These are phyloP conservation scores for Populus nigra DNA, from an alignment of 345 rosid species.

Conservation along the genomic window DNA sequence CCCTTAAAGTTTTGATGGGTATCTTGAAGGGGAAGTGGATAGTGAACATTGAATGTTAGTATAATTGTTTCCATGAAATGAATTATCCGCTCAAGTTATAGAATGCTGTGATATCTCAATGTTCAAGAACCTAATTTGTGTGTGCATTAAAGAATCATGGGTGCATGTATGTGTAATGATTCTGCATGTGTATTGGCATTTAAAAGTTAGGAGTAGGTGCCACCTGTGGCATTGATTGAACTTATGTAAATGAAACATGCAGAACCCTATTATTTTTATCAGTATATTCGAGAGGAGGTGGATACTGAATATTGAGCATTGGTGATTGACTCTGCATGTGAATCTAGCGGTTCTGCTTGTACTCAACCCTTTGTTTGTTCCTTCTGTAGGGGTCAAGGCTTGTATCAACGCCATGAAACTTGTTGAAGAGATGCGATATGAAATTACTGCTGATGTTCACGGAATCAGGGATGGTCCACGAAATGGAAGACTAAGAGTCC, in stretches of 20 bases:
- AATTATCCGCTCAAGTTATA: neutral
- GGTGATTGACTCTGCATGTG: neutral
- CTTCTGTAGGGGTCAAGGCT: conserved; percentile 65
- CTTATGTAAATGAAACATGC: too few relatives aligned
- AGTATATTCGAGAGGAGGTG: neutral
- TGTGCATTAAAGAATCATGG: neutral
- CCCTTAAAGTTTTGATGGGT: conserved; percentile 74
- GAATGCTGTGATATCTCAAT: neutral
- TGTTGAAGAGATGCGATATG: conserved; percentile 68
- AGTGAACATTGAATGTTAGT: conserved; percentile 72
- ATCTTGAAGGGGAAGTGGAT: conserved; percentile 95
- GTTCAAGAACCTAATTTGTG: neutral
- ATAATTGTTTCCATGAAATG: neutral
- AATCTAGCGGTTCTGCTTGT: conserved; percentile 5
- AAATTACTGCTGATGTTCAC: conserved; percentile 60
- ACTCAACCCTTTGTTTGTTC: neutral
- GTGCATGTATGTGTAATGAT: too few relatives aligned
- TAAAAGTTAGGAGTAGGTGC: too few relatives aligned
- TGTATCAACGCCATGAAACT: conserved; percentile 49
- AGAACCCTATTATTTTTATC: neutral
- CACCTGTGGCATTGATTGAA: too few relatives aligned
- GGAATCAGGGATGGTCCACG: conserved; percentile 72
- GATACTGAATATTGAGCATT: neutral
- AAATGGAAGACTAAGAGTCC: conserved; percentile 67
- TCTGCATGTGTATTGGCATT: too few relatives aligned